Base-by-base conservation (phyloP, 768 basidiomycete genomes). In the Auricularia heimuer region DNA sequence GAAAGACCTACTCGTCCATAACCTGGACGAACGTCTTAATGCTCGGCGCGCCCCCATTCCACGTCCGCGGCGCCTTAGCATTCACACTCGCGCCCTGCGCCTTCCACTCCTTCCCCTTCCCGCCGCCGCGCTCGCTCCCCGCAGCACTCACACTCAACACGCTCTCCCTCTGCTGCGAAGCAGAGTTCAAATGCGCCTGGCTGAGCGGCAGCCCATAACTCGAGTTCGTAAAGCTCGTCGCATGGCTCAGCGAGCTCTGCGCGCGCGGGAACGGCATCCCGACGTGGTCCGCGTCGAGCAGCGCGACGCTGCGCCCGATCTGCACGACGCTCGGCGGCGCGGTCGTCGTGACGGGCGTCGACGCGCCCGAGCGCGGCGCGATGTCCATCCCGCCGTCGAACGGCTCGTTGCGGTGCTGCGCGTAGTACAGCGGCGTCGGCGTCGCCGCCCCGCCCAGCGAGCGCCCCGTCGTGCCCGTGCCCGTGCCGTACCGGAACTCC, bases 11-110 rank as follows among this genome's bases (percentile, higher is more conserved):
- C 34, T 60, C 56, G 34, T 60, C 56, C 56, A 60, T 60, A 4
- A 60, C 56, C 34, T 60, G 29, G 24, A 60, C 56, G 24, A 60
- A 60, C 10, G 56, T 60, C 56, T 60, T 60, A 29, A 60, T 60
- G 29, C 56, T 60, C 56, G 21, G 56, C 24, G 56, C 56, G 14
- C 56, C 56, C 11, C 56, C 56, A 18, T 34, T 34, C 21, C 21
- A 60, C 34, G 21, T 24, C 24, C 56, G 56, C 29, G 56, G 14
- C 29, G 56, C 29, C 14, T 24, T 24, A 6, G 24, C 24, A 4
- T 8, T 60, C 34, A 10, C 4, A 29, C 56, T 29, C 14, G 24
- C 56, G 24, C 29, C 24, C 29, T 56, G 54, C 24, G 56, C 11
- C 24, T 18, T 6, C 56, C 56, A 60, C 34, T 60, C 56, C 18